A percentile compares a stretch with the other conserved stretches of the same genome.
phyloP scores from a whole-genome alignment of 805 yeast species.

The Myxozyma neotropica region DNA sequence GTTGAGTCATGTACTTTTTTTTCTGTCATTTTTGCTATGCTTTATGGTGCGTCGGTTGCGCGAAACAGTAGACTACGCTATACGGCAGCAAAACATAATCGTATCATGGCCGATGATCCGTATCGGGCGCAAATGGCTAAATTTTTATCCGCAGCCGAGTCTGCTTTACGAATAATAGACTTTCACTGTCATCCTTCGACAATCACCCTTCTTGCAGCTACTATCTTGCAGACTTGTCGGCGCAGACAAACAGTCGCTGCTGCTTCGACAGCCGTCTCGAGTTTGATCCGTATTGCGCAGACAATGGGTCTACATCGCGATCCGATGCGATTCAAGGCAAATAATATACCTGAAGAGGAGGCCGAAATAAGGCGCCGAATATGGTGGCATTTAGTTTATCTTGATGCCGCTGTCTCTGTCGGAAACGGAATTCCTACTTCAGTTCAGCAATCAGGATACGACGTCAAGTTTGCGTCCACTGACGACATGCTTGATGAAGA shows the following conservation, averaged over 20 bases:
- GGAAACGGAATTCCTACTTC: slow-evolving; percentile 25
- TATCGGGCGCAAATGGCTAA: not conserved
- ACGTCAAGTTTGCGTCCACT: slow-evolving; percentile 12
- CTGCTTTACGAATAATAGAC: slow-evolving; percentile 1
- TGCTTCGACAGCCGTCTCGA: slow-evolving; percentile 12
- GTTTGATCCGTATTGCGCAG: slow-evolving; percentile 21
- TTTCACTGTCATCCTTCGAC: slow-evolving; percentile 20
- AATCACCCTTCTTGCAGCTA: slow-evolving; percentile 15
- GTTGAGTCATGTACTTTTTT: not conserved
- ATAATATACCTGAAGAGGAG: not conserved
- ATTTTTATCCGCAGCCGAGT: not conserved
- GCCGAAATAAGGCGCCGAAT: slow-evolving; percentile 12
- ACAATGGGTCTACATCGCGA: slow-evolving; percentile 29
- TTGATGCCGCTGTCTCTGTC: slow-evolving; percentile 19
- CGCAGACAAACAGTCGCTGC: slow-evolving; percentile 11
- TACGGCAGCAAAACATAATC: not conserved
- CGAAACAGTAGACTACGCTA: slow-evolving; percentile 8
- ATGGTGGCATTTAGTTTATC: slow-evolving; percentile 25
- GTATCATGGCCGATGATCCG: slow-evolving; percentile 1
- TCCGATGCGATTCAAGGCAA: slow-evolving; percentile 9
- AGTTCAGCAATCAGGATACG: slow-evolving; percentile 3
- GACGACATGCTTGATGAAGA: slow-evolving; percentile 18
- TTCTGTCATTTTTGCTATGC: slow-evolving; percentile 8
- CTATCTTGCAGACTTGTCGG: slow-evolving; percentile 15
- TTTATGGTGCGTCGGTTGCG: slow-evolving; percentile 18